Percentiles rank a stretch among this genome's conserved stretches.
Evolutionary conservation across 192 early-diverging fungal genomes (phyloP).

Genomic region (Lobosporangium transversale): DNA sequence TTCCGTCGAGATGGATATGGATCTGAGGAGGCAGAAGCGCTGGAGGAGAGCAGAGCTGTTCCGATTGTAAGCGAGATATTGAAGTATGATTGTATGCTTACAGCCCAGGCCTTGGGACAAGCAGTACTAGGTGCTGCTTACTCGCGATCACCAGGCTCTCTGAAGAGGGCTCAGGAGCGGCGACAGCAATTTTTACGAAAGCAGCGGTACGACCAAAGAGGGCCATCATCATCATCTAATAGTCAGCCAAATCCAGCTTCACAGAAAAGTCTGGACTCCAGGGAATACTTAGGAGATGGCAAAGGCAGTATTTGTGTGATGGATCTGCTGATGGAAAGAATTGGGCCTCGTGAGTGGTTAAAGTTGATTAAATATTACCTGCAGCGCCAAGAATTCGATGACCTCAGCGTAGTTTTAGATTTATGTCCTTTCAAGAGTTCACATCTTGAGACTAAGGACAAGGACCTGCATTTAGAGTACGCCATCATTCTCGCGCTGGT

Average conservation of each 20-base stretch:
- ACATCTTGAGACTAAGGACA: constrained; percentile 28
- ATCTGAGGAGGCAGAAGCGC: constrained; percentile 19
- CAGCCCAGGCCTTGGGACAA: constrained; percentile 41
- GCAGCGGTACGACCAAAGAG: no score
- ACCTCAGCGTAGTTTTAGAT: constrained; percentile 25
- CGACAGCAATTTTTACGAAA: not conserved
- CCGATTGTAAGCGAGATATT: constrained; percentile 37
- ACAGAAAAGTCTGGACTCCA: not conserved
- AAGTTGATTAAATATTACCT: constrained; percentile 45
- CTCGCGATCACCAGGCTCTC: constrained; percentile 19
- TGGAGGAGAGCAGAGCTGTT: constrained; percentile 24
- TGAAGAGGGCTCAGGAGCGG: constrained; percentile 13
- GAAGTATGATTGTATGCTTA: constrained; percentile 52
- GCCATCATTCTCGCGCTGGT: not conserved
- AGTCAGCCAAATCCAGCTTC: not conserved
- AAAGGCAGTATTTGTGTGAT: constrained; percentile 7
- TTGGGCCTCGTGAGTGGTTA: constrained; percentile 48
- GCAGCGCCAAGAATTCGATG: constrained; percentile 46
- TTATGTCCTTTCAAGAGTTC: constrained; percentile 40
- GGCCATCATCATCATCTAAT: not conserved
- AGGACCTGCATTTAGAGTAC: not conserved
- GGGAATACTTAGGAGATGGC: not conserved
- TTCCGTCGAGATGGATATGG: constrained; percentile 39
- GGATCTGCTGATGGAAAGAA: constrained; percentile 40
- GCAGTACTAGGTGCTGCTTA: constrained; percentile 33